Conservation (phyloP, 176 grass and related monocot genomes). For the Rhynchospora tenuis region DNA sequence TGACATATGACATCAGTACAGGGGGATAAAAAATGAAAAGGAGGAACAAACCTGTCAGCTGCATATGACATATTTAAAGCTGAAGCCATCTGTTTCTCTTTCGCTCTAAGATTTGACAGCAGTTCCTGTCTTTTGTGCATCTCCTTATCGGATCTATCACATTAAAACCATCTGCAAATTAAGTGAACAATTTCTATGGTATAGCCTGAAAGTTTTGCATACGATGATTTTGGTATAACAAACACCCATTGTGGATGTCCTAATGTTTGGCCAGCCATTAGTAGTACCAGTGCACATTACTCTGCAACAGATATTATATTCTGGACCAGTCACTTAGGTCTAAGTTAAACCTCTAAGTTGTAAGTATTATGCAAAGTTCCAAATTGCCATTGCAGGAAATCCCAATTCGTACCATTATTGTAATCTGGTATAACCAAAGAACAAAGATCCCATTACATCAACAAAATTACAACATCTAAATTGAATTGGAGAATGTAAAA, state of each 20-base stretch:
- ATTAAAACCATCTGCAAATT: constrained; percentile 1
- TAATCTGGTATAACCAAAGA: background rate
- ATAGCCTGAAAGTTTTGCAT: background rate
- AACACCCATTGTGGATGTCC: background rate
- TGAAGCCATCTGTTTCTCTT: constrained; percentile 77
- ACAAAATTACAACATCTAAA: background rate
- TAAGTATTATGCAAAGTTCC: background rate
- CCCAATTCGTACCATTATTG: background rate
- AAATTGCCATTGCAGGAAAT: background rate
- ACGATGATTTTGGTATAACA: background rate
- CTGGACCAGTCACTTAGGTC: background rate
- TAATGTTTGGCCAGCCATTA: background rate
- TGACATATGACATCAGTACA: no score
- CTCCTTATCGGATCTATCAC: constrained; percentile 76
- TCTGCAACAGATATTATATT: background rate
- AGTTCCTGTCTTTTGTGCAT: constrained; percentile 76
- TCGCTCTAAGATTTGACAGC: constrained; percentile 72
- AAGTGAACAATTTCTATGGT: background rate
- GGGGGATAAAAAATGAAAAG: background rate
- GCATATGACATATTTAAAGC: constrained; percentile 83
- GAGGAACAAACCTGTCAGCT: constrained; percentile 66
- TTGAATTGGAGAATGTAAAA: background rate
- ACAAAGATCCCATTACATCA: background rate
- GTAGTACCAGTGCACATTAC: background rate
- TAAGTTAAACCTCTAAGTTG: background rate